phyloP scores from a whole-genome alignment of 2,329 filamentous ascomycete genomes.

The Cladosporium cucumerinum region DNA sequence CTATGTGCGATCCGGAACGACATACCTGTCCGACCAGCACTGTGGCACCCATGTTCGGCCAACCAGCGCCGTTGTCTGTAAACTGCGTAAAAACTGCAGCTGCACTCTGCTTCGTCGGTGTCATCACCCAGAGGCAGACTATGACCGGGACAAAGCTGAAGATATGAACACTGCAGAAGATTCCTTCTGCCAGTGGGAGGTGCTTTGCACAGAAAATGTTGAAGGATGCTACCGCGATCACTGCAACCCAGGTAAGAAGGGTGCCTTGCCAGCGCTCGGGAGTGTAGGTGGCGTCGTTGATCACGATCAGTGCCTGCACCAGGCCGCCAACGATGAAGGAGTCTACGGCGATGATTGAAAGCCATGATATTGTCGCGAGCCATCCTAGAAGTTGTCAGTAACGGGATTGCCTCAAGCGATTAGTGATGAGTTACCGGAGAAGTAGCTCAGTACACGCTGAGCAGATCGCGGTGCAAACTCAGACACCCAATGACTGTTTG shows the following conservation, averaged over 20 bases:
- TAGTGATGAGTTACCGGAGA: slow-evolving; percentile 3
- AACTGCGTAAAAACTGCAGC: slow-evolving; percentile 34
- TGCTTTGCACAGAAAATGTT: slow-evolving; percentile 31
- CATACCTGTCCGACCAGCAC: slow-evolving; percentile 36
- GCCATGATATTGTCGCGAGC: slow-evolving; percentile 39
- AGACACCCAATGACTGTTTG: slow-evolving; percentile 27
- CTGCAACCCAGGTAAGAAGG: slow-evolving; percentile 27
- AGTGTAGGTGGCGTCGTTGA: slow-evolving; percentile 36
- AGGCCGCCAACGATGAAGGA: slow-evolving; percentile 45
- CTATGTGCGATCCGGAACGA: slow-evolving; percentile 36
- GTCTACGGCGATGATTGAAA: slow-evolving; percentile 43
- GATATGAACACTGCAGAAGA: slow-evolving; percentile 33
- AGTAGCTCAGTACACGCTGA: slow-evolving; percentile 27
- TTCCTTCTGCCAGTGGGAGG: slow-evolving; percentile 31
- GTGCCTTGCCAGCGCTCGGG: slow-evolving; percentile 27
- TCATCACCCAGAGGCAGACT: slow-evolving; percentile 32
- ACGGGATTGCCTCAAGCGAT: neutral
- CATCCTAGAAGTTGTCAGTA: slow-evolving; percentile 22
- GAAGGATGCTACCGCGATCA: slow-evolving; percentile 26
- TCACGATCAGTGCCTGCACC: slow-evolving; percentile 45
- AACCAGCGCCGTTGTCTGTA: slow-evolving; percentile 38
- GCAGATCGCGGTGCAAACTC: slow-evolving; percentile 32
- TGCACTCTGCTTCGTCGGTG: slow-evolving; percentile 19
- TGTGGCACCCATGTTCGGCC: slow-evolving; percentile 37
- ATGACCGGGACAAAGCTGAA: slow-evolving; percentile 34